A percentile compares a stretch with the other conserved stretches of the same genome.
Conservation (phyloP, 1,139 yeast genomes). For the Suhomyces terraborum region DNA sequence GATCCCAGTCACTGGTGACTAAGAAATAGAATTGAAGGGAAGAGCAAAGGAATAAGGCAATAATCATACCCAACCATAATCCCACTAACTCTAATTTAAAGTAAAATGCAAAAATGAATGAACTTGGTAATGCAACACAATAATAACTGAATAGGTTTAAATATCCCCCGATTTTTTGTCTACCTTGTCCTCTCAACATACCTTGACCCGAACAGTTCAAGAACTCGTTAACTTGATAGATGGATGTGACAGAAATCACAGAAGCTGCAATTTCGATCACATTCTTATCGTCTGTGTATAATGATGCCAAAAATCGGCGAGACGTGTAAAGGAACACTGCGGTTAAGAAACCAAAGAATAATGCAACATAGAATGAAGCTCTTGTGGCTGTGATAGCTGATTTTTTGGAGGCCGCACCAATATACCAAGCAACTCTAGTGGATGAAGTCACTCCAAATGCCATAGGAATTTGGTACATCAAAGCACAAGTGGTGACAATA, state of each 20-base stretch:
- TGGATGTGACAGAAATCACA: constrained; percentile 56
- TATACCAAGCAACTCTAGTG: constrained; percentile 74
- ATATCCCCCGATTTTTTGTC: constrained; percentile 66
- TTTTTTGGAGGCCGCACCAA: constrained; percentile 65
- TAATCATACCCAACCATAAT: constrained; percentile 63
- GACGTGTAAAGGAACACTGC: constrained; percentile 39
- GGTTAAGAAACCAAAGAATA: constrained; percentile 46
- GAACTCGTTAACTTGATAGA: constrained; percentile 61
- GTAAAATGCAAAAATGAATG: constrained; percentile 54
- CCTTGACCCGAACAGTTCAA: constrained; percentile 60
- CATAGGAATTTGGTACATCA: constrained; percentile 73
- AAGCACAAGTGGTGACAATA: constrained; percentile 66
- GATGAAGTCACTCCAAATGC: constrained; percentile 75
- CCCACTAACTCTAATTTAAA: constrained; percentile 51
- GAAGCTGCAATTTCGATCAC: constrained; percentile 54
- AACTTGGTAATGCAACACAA: constrained; percentile 58
- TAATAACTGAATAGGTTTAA: constrained; percentile 60
- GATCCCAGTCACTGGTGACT: constrained; percentile 56
- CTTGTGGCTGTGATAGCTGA: constrained; percentile 48
- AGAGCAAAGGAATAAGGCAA: constrained; percentile 53
- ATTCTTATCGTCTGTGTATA: constrained; percentile 51
- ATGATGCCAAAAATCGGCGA: constrained; percentile 43
- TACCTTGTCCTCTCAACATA: constrained; percentile 64
- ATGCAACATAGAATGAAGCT: constrained; percentile 45
- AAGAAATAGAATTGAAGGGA: constrained; percentile 49